Percentiles rank a stretch among this genome's conserved stretches.
phyloP scores from a whole-genome alignment of 2,329 filamentous ascomycete genomes.

The Mycosphaerella arachidis region DNA sequence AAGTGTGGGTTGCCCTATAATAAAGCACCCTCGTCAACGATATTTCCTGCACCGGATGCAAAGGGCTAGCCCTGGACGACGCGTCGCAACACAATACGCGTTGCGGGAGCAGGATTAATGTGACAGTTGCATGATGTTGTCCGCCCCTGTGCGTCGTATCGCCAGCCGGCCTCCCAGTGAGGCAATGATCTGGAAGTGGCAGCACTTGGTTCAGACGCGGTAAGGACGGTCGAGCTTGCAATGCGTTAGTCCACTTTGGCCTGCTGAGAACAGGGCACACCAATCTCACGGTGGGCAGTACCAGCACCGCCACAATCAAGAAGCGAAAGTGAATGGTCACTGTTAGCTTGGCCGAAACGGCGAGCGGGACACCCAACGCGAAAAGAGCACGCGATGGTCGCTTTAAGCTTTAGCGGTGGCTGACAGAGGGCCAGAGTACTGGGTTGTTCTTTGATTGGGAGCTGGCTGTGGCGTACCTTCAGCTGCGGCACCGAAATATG shows the following conservation, averaged over 20 bases:
- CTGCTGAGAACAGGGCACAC: not conserved
- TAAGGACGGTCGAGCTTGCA: not conserved
- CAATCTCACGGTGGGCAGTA: not conserved
- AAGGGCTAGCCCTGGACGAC: constrained; percentile 1
- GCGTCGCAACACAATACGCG: not conserved
- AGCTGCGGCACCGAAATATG: not conserved
- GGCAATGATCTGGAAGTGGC: not conserved
- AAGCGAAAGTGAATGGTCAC: not conserved
- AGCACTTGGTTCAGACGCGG: not conserved
- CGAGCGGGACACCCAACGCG: constrained; percentile 1
- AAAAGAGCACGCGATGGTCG: constrained; percentile 2
- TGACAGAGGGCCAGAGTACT: not conserved
- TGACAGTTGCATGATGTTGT: not conserved
- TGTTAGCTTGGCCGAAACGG: not conserved
- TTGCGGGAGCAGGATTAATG: not conserved
- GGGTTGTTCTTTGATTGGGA: not conserved
- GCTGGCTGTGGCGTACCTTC: not conserved
- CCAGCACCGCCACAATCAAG: not conserved
- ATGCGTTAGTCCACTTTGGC: not conserved
- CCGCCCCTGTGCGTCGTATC: not conserved
- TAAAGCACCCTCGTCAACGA: not conserved
- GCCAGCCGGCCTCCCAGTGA: not conserved
- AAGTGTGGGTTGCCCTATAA: not conserved
- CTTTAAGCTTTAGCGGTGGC: not conserved
- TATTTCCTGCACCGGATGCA: not conserved